These are phyloP conservation scores for Colletotrichum viniferum DNA, from an alignment of 2,329 filamentous ascomycete species.

Conservation along the genomic window DNA sequence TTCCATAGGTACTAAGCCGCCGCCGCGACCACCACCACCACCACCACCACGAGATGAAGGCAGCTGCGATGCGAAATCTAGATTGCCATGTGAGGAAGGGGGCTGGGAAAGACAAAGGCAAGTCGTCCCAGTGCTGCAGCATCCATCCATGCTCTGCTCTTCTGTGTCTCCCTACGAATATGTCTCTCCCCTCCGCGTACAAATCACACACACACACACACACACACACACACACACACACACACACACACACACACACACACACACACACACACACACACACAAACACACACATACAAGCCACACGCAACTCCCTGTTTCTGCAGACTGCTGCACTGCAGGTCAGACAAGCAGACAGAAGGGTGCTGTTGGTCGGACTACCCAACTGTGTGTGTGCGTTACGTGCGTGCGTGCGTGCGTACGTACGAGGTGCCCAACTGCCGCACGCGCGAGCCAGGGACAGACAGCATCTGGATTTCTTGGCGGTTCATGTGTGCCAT, in stretches of 20 bases:
- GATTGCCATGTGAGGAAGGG: neutral
- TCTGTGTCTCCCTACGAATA: neutral
- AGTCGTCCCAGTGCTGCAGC: neutral
- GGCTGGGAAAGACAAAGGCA: neutral
- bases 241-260: neutral
- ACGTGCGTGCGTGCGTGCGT: neutral
- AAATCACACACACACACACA: neutral
- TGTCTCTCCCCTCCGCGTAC: neutral
- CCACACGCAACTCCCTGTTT: neutral
- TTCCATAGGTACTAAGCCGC: neutral
- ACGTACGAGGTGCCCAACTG: neutral
- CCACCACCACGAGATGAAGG: neutral
- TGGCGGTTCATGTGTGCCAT: neutral
- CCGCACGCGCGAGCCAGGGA: neutral
- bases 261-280: neutral
- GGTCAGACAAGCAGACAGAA: neutral
- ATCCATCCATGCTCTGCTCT: neutral
- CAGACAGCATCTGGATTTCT: neutral
- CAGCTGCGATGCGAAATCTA: neutral
- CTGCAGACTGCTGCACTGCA: neutral
- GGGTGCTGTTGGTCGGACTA: neutral
- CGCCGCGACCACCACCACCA: neutral
- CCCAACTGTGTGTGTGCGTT: neutral
- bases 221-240: neutral
- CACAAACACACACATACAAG: neutral